phyloP scores from a whole-genome alignment of 1,284 basidiomycete species.

The Trichosporon coremiiforme region DNA sequence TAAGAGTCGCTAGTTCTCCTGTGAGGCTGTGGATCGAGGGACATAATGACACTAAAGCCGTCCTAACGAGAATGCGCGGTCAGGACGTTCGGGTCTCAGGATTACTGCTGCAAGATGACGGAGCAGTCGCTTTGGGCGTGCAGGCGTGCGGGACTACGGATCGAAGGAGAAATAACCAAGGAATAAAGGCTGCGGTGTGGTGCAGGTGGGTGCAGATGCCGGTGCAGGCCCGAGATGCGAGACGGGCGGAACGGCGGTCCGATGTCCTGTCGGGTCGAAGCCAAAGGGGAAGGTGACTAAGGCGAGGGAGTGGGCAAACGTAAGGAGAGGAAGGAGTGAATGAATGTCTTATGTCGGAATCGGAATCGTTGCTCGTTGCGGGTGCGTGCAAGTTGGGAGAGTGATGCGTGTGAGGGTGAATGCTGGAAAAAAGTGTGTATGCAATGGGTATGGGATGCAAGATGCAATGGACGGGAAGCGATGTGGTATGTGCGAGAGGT shows the following conservation, averaged over 20 bases:
- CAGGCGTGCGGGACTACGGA: not conserved
- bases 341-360: not conserved
- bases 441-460: not conserved
- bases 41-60: slow-evolving; percentile 1
- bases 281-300: slow-evolving; percentile 1
- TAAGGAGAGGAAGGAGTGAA: not conserved
- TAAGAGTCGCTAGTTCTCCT: not conserved
- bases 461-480: not conserved
- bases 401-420: not conserved
- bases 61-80: slow-evolving; percentile 7
- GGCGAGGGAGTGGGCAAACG: slow-evolving; percentile 1
- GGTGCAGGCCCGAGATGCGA: not conserved
- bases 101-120: not conserved
- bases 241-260: not conserved
- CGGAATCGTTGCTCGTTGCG: not conserved
- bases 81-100: not conserved
- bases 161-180: slow-evolving; percentile 2
- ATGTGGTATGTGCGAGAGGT: not conserved
- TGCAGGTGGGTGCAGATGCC: too few relatives aligned
- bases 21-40: slow-evolving; percentile 10
- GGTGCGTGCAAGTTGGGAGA: not conserved
- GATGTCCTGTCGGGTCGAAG: slow-evolving; percentile 3
- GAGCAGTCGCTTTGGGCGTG: not conserved
- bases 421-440: not conserved
- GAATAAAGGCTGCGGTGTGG: not conserved